phyloP scores from a whole-genome alignment of 2,329 filamentous ascomycete genomes.

The Acrocalymma vagum region DNA sequence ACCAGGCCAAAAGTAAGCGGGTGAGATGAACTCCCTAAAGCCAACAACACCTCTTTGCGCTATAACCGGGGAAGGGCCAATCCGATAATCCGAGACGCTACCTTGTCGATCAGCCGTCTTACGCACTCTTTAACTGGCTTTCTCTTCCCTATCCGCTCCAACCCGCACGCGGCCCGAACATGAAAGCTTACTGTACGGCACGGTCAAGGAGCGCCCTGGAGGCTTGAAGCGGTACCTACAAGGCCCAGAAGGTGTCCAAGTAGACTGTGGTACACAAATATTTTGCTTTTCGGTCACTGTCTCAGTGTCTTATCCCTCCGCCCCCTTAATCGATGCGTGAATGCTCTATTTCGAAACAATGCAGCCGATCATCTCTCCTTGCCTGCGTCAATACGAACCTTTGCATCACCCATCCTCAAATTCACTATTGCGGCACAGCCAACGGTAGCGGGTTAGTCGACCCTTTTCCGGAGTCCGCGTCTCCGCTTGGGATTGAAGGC shows the following conservation, averaged over 20 bases:
- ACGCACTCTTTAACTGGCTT: constrained; percentile 22
- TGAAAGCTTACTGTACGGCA: constrained; percentile 36
- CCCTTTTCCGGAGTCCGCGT: too few species aligned
- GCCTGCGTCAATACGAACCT: too few species aligned
- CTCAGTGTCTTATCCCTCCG: constrained; percentile 10
- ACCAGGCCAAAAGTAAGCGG: neutral
- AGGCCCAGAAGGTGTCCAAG: constrained; percentile 4
- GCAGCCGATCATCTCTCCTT: too few species aligned
- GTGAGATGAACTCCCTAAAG: constrained; percentile 7
- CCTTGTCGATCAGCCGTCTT: constrained; percentile 41
- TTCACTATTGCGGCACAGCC: too few species aligned
- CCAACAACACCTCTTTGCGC: constrained; percentile 8
- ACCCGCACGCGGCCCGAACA: too few species aligned
- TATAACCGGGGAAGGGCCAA: constrained; percentile 27
- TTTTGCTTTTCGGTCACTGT: constrained; percentile 10
- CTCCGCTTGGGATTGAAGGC: too few species aligned
- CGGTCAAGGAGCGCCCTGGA: constrained; percentile 22
- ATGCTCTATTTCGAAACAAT: neutral
- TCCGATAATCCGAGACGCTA: constrained; percentile 26
- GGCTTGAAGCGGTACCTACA: constrained; percentile 5
- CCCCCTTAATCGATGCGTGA: neutral
- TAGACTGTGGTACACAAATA: constrained; percentile 8
- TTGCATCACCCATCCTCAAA: too few species aligned
- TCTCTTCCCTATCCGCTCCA: constrained; percentile 33
- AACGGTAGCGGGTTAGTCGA: too few species aligned